Base-by-base conservation (phyloP, 768 basidiomycete species). In the Suillus lakei region DNA sequence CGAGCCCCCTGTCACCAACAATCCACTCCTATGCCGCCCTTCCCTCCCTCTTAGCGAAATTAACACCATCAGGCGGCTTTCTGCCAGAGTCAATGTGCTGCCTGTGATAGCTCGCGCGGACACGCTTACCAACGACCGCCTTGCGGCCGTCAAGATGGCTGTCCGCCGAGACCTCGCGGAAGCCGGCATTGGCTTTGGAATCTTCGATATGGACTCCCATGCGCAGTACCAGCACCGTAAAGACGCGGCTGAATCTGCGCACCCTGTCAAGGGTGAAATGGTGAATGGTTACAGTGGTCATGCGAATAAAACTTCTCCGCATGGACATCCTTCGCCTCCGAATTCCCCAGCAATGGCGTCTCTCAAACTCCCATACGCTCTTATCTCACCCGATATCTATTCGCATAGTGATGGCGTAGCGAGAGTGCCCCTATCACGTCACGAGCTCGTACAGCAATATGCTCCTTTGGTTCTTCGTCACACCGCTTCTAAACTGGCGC, bases 181-280 rank as follows among this genome's bases (percentile, higher is more conserved):
- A 69, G 90, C 91, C 56, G 93, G 92, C 65, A 93, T 94, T 74
- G 92, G 91, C 66, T 94, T 94, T 77, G 92, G 93, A 71, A 93
- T 95, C 69, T 95, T 95, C 79, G 93, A 94, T 82, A 82, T 87
- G 75, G 91, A 91, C 77, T 80, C 77, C 68, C 84, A 81, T 69
- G 82, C 84, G 74, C 80, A 82, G 66, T 81, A 80, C 75, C 77
- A 75, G 75, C 77, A 77, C 74, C 78, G 67, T 72, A 67, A 80
- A 68, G 83, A 85, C 66, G 82, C 84, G 69, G 74, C 79, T 67
- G 79, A 82, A 64, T 74, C 79, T 67, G 71, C 72, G 26, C 74
- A 73, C 71, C 75, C 80, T 64, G 79, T 81, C 71, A 84, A 84
- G 71, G 82, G 83, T 66, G 87, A 88, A 74, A 70, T 81, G 43